These are phyloP conservation scores for Aureobasidium zeae DNA, from an alignment of 2,329 filamentous ascomycete species.

Conservation along the genomic window DNA sequence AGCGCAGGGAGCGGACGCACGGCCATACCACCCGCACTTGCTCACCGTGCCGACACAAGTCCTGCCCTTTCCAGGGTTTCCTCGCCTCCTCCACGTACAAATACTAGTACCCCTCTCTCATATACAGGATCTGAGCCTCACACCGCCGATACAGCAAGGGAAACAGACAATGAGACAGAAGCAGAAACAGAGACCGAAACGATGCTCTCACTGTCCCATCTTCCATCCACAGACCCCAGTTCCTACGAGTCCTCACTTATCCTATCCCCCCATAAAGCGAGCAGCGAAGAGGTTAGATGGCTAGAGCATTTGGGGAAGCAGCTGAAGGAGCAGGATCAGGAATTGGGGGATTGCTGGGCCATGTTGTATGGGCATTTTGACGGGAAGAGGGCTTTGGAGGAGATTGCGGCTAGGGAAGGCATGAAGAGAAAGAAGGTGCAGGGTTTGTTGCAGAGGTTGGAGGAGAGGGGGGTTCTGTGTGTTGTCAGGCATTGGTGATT, in stretches of 20 bases:
- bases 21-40: constrained; percentile 6
- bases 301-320: constrained; percentile 14
- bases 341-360: constrained; percentile 59
- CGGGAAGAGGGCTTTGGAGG: constrained; percentile 73
- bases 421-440: constrained; percentile 64
- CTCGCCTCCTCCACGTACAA: too few relatives aligned
- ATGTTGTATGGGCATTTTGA: constrained; percentile 79
- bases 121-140: too few relatives aligned
- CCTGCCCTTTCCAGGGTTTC: too few relatives aligned
- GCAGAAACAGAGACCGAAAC: too few relatives aligned
- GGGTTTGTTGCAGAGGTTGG: constrained; percentile 15
- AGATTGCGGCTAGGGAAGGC: constrained; percentile 74
- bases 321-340: constrained; percentile 54
- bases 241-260: constrained; percentile 15
- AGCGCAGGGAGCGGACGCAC: constrained; percentile 11
- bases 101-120: too few relatives aligned
- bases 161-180: constrained; percentile 1
- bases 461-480: constrained; percentile 17
- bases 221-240: constrained; percentile 7
- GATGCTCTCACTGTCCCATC: background rate
- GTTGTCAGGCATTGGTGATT: constrained; percentile 18
- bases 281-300: constrained; percentile 17
- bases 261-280: constrained; percentile 17
- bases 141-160: too few relatives aligned
- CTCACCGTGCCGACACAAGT: background rate